phyloP scores from a whole-genome alignment of 352 stramenopile species.

The Pythium vanterpoolii region DNA sequence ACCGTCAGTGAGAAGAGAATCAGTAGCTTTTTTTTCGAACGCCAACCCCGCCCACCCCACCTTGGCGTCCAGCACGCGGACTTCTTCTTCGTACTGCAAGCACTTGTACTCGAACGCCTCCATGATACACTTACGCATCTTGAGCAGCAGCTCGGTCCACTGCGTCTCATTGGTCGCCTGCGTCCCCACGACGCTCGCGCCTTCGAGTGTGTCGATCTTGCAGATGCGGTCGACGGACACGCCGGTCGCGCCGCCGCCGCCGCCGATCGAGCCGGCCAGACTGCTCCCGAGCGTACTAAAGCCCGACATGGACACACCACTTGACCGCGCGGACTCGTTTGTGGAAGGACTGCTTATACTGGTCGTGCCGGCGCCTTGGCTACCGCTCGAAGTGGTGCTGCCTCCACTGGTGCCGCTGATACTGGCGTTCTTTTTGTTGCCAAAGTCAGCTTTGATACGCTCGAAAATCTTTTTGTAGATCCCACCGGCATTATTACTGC shows the following conservation, averaged over 20 bases:
- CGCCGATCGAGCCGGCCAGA: conserved; percentile 15
- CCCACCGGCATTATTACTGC: not conserved
- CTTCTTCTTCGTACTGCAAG: conserved; percentile 74
- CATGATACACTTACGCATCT: conserved; percentile 75
- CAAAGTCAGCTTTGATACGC: conserved; percentile 59
- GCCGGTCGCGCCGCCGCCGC: conserved; percentile 12
- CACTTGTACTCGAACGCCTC: conserved; percentile 77
- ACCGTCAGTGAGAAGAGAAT: not conserved
- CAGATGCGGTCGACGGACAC: conserved; percentile 57
- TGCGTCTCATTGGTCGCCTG: conserved; percentile 78
- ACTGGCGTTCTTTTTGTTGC: conserved; percentile 37
- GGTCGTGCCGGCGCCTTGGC: not conserved
- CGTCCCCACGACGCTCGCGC: conserved; percentile 52
- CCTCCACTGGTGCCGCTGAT: not conserved
- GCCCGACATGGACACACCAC: conserved; percentile 5
- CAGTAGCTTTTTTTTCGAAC: not conserved
- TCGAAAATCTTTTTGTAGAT: conserved; percentile 85
- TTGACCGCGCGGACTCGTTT: conserved; percentile 1
- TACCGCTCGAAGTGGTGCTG: not conserved
- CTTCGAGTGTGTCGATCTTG: conserved; percentile 80
- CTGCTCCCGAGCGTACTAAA: conserved; percentile 22
- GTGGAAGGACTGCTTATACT: not conserved
- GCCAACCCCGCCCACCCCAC: conserved; percentile 16
- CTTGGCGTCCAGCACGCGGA: conserved; percentile 62
- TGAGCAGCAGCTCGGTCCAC: conserved; percentile 72